Evolutionary conservation across 1,284 basidiomycete genomes (phyloP).

Genomic region (Cystobasidium slooffiae): DNA sequence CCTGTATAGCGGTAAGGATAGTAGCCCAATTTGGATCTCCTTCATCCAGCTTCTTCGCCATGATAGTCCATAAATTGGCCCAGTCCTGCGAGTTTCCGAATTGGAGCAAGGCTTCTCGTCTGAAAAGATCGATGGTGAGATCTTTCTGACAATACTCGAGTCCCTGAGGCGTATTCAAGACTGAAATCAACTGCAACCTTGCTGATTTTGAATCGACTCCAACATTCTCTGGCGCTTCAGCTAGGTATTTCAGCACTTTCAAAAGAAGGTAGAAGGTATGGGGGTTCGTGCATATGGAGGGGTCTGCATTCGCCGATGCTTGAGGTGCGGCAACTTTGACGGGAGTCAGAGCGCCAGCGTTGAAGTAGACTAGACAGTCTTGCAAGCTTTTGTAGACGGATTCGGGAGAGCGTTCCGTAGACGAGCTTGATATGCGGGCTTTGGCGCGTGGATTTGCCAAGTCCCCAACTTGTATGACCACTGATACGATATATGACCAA

Average conservation of each 20-base stretch:
- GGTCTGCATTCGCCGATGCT: neutral
- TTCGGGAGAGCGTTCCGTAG: neutral
- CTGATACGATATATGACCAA: constrained; percentile 15
- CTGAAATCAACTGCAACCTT: neutral
- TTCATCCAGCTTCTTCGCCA: constrained; percentile 59
- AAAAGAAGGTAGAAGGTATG: constrained; percentile 18
- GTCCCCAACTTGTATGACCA: constrained; percentile 14
- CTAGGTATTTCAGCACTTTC: constrained; percentile 2
- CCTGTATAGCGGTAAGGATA: constrained; percentile 72
- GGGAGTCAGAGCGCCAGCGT: neutral
- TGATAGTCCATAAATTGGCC: constrained; percentile 68
- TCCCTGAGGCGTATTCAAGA: constrained; percentile 18
- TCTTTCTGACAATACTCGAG: constrained; percentile 63
- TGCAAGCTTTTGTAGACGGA: constrained; percentile 13
- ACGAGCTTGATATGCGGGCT: neutral
- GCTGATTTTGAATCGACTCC: constrained; percentile 8
- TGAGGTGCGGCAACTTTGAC: neutral
- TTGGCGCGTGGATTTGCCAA: neutral
- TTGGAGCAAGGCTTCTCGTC: constrained; percentile 51
- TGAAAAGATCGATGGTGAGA: constrained; percentile 67
- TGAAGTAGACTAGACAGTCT: neutral
- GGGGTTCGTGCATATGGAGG: neutral
- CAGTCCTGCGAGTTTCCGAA: constrained; percentile 48
- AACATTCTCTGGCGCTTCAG: neutral
- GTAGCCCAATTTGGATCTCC: constrained; percentile 81